Conservation (phyloP, 192 early-diverging fungal species). For the Rhizoclosmatium sp. region DNA sequence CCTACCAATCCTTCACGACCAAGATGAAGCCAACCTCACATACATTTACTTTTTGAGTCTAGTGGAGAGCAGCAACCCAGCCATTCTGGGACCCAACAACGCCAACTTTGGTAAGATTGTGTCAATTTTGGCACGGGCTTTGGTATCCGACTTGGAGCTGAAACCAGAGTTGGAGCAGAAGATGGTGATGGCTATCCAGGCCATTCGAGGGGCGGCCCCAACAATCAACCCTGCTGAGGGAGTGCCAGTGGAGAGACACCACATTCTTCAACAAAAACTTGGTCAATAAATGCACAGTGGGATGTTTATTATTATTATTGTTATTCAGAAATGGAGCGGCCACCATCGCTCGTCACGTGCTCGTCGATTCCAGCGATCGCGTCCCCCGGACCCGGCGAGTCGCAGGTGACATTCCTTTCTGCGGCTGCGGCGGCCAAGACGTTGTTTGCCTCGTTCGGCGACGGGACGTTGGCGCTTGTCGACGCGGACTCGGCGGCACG, state of each 20-base stretch:
- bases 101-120: conserved; percentile 69
- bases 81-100: conserved; percentile 67
- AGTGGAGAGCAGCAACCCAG: conserved; percentile 57
- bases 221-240: conserved; percentile 5
- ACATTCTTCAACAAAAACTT: conserved; percentile 20
- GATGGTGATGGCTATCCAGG: conserved; percentile 22
- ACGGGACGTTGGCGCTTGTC: background rate
- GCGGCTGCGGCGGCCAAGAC: background rate
- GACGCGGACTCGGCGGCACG: background rate
- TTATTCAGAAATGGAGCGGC: background rate
- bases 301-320: too few relatives aligned
- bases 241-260: conserved; percentile 30
- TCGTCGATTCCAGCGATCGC: background rate
- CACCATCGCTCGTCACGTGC: background rate
- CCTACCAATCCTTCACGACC: conserved; percentile 88
- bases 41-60: conserved; percentile 65
- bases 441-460: background rate
- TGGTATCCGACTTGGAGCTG: conserved; percentile 48
- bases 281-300: background rate
- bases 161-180: conserved; percentile 17
- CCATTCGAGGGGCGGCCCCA: conserved; percentile 6
- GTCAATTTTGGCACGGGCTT: conserved; percentile 67
- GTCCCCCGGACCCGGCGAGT: background rate
- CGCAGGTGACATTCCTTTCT: background rate
- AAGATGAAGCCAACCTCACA: conserved; percentile 81